A percentile compares a stretch with the other conserved stretches of the same genome.
Evolutionary conservation across 306 rosid species (phyloP).

Genomic region (Hippophae tibetana): DNA sequence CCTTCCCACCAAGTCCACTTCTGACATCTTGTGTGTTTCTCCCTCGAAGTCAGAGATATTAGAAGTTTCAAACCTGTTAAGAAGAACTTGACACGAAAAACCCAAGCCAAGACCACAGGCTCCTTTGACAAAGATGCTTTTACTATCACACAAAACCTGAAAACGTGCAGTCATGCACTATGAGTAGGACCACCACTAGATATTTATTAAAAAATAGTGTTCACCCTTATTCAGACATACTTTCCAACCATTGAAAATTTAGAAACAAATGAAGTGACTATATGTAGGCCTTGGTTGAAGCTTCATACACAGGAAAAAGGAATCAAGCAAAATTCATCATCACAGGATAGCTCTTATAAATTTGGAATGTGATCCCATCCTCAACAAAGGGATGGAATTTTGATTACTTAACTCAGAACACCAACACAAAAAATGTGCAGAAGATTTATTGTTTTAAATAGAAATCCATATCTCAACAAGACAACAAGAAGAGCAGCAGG

Average conservation of each 20-base stretch:
- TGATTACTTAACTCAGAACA: too few relatives aligned
- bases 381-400: too few relatives aligned
- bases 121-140: conserved; percentile 83
- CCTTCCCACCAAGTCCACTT: conserved; percentile 51
- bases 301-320: too few relatives aligned
- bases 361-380: too few relatives aligned
- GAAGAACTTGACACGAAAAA: conserved; percentile 80
- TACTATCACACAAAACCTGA: conserved; percentile 64
- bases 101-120: conserved; percentile 96
- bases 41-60: conserved; percentile 35
- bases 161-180: conserved; percentile 20
- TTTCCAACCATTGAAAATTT: background rate
- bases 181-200: conserved; percentile 13
- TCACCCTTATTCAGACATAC: background rate
- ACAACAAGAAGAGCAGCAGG: too few relatives aligned
- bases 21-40: conserved; percentile 40
- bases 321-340: too few relatives aligned
- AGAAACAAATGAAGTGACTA: background rate
- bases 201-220: conserved; percentile 4
- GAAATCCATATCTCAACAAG: background rate
- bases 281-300: too few relatives aligned
- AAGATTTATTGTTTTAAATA: background rate
- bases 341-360: too few relatives aligned
- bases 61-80: conserved; percentile 53
- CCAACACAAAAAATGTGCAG: too few relatives aligned